phyloP scores from a whole-genome alignment of 768 basidiomycete genomes.

The Phallus indusiatus region DNA sequence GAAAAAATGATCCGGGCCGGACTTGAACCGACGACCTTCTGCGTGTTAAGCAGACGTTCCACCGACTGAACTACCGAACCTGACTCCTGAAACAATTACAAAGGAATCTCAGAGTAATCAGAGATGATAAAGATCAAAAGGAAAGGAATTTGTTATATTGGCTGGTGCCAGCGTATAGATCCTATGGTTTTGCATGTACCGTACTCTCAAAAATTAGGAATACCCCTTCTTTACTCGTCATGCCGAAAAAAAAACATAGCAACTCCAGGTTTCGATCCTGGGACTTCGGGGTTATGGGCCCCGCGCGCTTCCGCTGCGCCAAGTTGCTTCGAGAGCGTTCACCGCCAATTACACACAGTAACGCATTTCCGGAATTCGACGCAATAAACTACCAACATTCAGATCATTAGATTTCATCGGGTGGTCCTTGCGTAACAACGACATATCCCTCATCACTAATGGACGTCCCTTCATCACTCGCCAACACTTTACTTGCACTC shows the following conservation, averaged over 20 bases:
- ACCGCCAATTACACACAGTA: too few relatives aligned
- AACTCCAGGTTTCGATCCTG: constrained; percentile 58
- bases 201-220: too few relatives aligned
- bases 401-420: constrained; percentile 16
- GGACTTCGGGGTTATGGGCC: constrained; percentile 58
- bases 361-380: too few relatives aligned
- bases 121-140: too few relatives aligned
- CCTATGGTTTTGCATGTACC: too few relatives aligned
- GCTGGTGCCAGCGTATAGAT: too few relatives aligned
- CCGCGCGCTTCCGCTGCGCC: constrained; percentile 51
- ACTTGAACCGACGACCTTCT: constrained; percentile 10
- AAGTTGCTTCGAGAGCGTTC: constrained; percentile 33
- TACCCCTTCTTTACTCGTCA: too few relatives aligned
- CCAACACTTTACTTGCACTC: constrained; percentile 25
- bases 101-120: too few relatives aligned
- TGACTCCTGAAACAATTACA: too few relatives aligned
- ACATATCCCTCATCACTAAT: constrained; percentile 25
- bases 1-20: constrained; percentile 6
- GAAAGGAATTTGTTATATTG: too few relatives aligned
- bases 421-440: constrained; percentile 22
- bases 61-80: constrained; percentile 10
- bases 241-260: constrained; percentile 30
- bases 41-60: constrained; percentile 10
- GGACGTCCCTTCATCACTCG: constrained; percentile 24
- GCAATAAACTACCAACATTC: not conserved